phyloP scores from a whole-genome alignment of 176 grass and related monocot species.

The Cenchrus purpureus region DNA sequence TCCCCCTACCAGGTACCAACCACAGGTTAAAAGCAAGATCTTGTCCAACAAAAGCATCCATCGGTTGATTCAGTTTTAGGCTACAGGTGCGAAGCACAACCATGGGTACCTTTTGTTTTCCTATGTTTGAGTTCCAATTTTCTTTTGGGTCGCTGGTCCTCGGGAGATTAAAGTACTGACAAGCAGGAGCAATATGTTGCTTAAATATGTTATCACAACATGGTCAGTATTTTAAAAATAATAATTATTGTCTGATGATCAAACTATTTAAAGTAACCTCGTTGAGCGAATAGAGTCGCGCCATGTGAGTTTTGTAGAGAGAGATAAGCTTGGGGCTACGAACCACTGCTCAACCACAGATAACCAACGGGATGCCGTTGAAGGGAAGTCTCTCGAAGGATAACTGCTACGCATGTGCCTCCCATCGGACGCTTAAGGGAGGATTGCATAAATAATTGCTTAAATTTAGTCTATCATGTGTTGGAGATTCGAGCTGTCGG shows the following conservation, averaged over 20 bases:
- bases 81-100: slow-evolving; percentile 12
- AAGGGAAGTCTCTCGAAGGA: slow-evolving; percentile 16
- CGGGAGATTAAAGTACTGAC: neutral
- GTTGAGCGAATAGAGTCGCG: neutral
- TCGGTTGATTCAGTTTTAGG: neutral
- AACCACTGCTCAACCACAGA: neutral
- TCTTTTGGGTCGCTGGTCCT: neutral
- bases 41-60: slow-evolving; percentile 13
- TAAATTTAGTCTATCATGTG: neutral
- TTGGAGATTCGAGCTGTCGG: slow-evolving; percentile 20
- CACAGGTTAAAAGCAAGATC: slow-evolving; percentile 25
- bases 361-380: neutral
- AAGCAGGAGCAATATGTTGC: neutral
- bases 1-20: neutral
- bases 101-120: slow-evolving; percentile 17
- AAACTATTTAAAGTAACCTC: neutral
- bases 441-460: slow-evolving; percentile 37
- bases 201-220: neutral
- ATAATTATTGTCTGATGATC: neutral
- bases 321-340: neutral
- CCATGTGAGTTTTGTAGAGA: neutral
- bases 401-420: neutral
- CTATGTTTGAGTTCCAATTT: slow-evolving; percentile 13
- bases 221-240: neutral
- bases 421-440: neutral